These are phyloP conservation scores for Auricularia heimuer DNA, from an alignment of 768 basidiomycete genomes.

Conservation along the genomic window DNA sequence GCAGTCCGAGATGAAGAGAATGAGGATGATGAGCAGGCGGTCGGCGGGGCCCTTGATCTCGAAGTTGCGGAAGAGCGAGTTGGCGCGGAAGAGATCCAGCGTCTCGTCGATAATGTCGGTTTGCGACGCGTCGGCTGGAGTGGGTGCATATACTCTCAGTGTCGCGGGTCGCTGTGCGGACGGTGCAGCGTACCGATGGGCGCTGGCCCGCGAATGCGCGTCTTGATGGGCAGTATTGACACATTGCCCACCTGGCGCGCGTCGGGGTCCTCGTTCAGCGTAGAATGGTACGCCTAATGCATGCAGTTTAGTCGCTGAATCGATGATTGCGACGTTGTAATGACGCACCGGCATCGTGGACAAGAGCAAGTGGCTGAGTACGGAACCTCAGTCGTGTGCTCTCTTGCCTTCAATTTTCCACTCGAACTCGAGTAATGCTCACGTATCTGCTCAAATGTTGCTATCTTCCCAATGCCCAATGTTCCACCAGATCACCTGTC, in stretches of 20 bases:
- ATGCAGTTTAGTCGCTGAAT: not conserved
- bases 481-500: too few species aligned
- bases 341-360: slow-evolving; percentile 17
- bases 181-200: slow-evolving; percentile 46
- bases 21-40: slow-evolving; percentile 91
- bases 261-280: slow-evolving; percentile 79
- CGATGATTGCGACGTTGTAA: not conserved
- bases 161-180: too few species aligned
- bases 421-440: too few species aligned
- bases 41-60: slow-evolving; percentile 98
- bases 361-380: not conserved
- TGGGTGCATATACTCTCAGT: too few species aligned
- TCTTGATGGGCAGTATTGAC: slow-evolving; percentile 81
- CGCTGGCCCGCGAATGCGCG: slow-evolving; percentile 87
- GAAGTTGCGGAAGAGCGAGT: slow-evolving; percentile 98
- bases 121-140: slow-evolving; percentile 61
- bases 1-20: slow-evolving; percentile 96
- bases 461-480: too few species aligned
- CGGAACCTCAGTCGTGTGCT: not conserved
- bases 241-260: slow-evolving; percentile 82
- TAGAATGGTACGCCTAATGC: slow-evolving; percentile 86
- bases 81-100: slow-evolving; percentile 93
- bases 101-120: slow-evolving; percentile 94
- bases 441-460: too few species aligned
- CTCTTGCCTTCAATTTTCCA: too few species aligned